These are phyloP conservation scores for Piper longum DNA, from an alignment of 164 flowering plant species.

Conservation along the genomic window DNA sequence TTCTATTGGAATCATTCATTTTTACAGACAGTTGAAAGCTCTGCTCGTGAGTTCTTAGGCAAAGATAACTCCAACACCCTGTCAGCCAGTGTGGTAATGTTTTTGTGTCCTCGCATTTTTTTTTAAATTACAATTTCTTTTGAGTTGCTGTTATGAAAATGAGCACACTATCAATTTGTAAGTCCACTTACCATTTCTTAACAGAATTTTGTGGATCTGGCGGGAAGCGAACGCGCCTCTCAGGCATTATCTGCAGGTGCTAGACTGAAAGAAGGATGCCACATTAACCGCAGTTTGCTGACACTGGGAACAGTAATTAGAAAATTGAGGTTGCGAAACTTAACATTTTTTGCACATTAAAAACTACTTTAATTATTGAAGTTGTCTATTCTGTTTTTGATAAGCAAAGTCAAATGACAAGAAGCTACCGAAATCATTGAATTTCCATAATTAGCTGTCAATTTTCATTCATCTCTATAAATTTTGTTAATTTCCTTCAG, in stretches of 20 bases:
- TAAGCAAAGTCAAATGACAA: not conserved
- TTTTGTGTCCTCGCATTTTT: not conserved
- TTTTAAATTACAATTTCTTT: too few species aligned
- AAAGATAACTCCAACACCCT: slow-evolving; percentile 52
- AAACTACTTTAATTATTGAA: too few species aligned
- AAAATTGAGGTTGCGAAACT: slow-evolving; percentile 57
- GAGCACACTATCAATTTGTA: too few species aligned
- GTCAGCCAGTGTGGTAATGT: slow-evolving; percentile 67
- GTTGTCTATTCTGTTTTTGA: not conserved
- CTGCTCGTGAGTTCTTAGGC: slow-evolving; percentile 38
- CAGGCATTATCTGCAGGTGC: slow-evolving; percentile 80
- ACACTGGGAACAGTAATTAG: slow-evolving; percentile 90
- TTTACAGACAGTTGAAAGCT: slow-evolving; percentile 77
- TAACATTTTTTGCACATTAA: not conserved
- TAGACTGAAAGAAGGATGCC: slow-evolving; percentile 93
- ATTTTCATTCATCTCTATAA: too few species aligned
- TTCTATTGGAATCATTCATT: not conserved
- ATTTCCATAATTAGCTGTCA: too few species aligned
- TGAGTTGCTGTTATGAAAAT: too few species aligned
- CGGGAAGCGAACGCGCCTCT: slow-evolving; percentile 97
- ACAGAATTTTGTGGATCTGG: slow-evolving; percentile 93
- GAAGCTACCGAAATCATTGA: too few species aligned
- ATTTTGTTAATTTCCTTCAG: not conserved
- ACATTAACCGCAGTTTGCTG: slow-evolving; percentile 90
- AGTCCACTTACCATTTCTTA: not conserved